These are phyloP conservation scores for Saccharomycopsis amapae DNA, from an alignment of 805 yeast species.

Conservation along the genomic window DNA sequence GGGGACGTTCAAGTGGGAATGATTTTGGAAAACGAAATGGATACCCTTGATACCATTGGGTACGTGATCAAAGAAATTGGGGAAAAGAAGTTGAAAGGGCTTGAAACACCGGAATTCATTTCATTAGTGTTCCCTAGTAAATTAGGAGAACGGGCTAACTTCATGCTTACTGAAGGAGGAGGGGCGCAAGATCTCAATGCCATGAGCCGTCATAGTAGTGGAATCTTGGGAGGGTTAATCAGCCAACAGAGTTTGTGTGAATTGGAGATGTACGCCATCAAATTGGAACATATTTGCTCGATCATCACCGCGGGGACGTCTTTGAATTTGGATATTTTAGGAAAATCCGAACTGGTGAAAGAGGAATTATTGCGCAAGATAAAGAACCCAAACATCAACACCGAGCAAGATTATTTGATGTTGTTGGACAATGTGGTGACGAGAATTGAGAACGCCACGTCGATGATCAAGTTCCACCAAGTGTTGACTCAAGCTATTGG, in stretches of 20 bases:
- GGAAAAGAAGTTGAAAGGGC: conserved; percentile 84
- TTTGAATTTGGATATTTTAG: conserved; percentile 23
- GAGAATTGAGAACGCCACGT: conserved; percentile 47
- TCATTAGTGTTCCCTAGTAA: conserved; percentile 69
- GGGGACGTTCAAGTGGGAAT: conserved; percentile 43
- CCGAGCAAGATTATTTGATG: conserved; percentile 24
- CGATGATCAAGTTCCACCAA: neutral
- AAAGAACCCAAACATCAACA: conserved; percentile 23
- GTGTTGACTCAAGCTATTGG: neutral
- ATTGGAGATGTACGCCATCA: conserved; percentile 47
- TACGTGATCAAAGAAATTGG: conserved; percentile 66
- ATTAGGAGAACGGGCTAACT: conserved; percentile 53
- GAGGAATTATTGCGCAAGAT: conserved; percentile 9
- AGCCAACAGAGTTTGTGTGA: conserved; percentile 38
- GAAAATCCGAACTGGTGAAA: conserved; percentile 14
- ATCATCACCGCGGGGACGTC: conserved; percentile 37
- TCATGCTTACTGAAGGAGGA: conserved; percentile 27
- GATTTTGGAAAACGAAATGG: conserved; percentile 58
- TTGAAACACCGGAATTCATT: conserved; percentile 86
- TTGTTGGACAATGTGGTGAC: conserved; percentile 51
- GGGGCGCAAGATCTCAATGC: conserved; percentile 12
- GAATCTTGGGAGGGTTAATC: conserved; percentile 22
- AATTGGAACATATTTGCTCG: conserved; percentile 54
- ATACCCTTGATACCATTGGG: conserved; percentile 59
- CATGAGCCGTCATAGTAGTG: conserved; percentile 13